A percentile compares a stretch with the other conserved stretches of the same genome.
phyloP scores from a whole-genome alignment of 805 yeast genomes.

The Kurtzmaniella cleridarum region DNA sequence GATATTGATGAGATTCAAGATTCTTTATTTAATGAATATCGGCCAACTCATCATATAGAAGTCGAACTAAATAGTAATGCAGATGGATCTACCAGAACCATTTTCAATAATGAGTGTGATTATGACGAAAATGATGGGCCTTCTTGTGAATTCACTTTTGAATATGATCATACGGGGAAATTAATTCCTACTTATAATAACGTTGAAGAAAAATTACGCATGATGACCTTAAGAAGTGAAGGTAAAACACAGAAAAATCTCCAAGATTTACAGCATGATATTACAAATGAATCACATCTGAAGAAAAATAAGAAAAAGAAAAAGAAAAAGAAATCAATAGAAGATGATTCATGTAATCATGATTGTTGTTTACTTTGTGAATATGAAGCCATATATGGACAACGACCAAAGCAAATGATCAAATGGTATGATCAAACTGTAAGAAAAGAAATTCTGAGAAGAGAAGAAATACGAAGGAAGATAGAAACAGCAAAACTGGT shows the following conservation, averaged over 20 bases:
- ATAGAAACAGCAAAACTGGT: slow-evolving; percentile 33
- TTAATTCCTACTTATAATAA: slow-evolving; percentile 35
- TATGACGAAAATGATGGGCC: slow-evolving; percentile 26
- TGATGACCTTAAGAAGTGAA: slow-evolving; percentile 17
- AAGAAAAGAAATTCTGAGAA: slow-evolving; percentile 23
- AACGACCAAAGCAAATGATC: slow-evolving; percentile 45
- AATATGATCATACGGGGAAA: slow-evolving; percentile 37
- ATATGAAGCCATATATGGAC: slow-evolving; percentile 46
- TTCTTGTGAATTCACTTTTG: slow-evolving; percentile 41
- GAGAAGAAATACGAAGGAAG: slow-evolving; percentile 31
- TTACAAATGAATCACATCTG: slow-evolving; percentile 2
- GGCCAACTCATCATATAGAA: slow-evolving; percentile 36
- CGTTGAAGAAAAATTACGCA: slow-evolving; percentile 33
- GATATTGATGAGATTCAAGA: slow-evolving; percentile 31
- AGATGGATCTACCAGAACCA: slow-evolving; percentile 15
- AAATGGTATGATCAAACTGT: slow-evolving; percentile 42
- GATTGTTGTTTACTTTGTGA: slow-evolving; percentile 46
- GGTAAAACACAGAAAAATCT: background rate
- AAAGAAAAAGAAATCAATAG: slow-evolving; percentile 13
- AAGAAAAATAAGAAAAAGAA: slow-evolving; percentile 17
- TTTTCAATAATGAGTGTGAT: slow-evolving; percentile 10
- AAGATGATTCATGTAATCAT: background rate
- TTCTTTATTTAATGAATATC: slow-evolving; percentile 22
- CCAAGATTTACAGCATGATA: background rate
- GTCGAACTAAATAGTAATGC: slow-evolving; percentile 32